These are phyloP conservation scores for Paecilomyces formosus DNA, from an alignment of 2,329 filamentous ascomycete species.

Conservation along the genomic window DNA sequence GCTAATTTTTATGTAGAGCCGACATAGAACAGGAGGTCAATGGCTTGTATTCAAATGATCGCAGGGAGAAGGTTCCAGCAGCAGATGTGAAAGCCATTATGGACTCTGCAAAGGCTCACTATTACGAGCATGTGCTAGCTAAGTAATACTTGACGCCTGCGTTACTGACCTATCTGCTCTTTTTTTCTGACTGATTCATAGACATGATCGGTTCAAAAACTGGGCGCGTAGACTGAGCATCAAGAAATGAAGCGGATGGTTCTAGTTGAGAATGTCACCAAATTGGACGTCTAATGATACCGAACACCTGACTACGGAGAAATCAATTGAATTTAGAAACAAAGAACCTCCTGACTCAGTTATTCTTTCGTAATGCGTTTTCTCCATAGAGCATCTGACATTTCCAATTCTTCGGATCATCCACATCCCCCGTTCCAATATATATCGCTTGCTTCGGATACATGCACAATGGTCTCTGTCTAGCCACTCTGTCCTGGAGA, in stretches of 20 bases:
- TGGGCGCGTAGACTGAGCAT: background rate
- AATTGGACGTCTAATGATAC: background rate
- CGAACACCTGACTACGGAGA: background rate
- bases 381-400: constrained; percentile 1
- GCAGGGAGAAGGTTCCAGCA: constrained; percentile 54
- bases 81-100: constrained; percentile 52
- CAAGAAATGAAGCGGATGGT: background rate
- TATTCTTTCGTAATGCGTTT: background rate
- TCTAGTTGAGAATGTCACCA: background rate
- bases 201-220: background rate
- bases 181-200: background rate
- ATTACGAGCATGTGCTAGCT: constrained; percentile 26
- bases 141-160: background rate
- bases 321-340: background rate
- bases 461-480: constrained; percentile 4
- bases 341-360: background rate
- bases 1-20: constrained; percentile 17
- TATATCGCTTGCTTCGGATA: constrained; percentile 5
- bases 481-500: background rate
- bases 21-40: constrained; percentile 64
- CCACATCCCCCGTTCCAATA: constrained; percentile 1
- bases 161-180: background rate
- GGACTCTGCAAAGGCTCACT: constrained; percentile 44
- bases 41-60: constrained; percentile 57
- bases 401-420: constrained; percentile 1